Evolutionary conservation across 202 grass and related monocot genomes (phyloP).

Genomic region (Miscanthus sacchariflorus): DNA sequence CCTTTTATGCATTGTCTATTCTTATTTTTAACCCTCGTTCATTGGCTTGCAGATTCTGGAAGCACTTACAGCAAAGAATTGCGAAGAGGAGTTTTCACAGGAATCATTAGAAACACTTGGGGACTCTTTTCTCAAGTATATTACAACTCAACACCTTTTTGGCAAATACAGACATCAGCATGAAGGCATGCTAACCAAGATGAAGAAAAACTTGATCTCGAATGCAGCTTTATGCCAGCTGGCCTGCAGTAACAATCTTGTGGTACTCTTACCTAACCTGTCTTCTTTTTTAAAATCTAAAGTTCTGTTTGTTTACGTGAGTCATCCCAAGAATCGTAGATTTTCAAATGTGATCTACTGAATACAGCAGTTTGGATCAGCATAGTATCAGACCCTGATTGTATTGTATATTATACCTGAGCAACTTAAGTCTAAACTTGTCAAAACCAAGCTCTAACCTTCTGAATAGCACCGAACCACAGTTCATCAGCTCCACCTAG

Average conservation of each 20-base stretch:
- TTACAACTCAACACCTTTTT: constrained; percentile 72
- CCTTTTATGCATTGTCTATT: constrained; percentile 7
- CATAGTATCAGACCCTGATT: no score
- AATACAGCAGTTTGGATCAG: neutral
- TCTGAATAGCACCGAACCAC: neutral
- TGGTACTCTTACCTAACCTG: constrained; percentile 46
- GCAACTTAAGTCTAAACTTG: neutral
- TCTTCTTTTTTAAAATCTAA: neutral
- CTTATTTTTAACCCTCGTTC: constrained; percentile 35
- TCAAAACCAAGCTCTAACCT: neutral
- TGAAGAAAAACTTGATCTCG: constrained; percentile 81
- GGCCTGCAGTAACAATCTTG: constrained; percentile 65
- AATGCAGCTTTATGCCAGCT: constrained; percentile 73
- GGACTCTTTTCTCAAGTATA: constrained; percentile 92
- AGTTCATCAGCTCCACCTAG: neutral
- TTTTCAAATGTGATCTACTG: neutral
- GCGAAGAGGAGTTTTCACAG: constrained; percentile 73
- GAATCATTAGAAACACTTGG: constrained; percentile 93
- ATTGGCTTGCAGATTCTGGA: constrained; percentile 68
- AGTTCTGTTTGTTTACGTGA: neutral
- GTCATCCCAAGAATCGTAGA: neutral
- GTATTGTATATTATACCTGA: neutral
- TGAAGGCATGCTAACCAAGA: constrained; percentile 77
- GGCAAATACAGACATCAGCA: constrained; percentile 64
- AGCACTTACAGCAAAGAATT: constrained; percentile 80